Conservation (phyloP, 345 rosid genomes). For the Acer negundo region DNA sequence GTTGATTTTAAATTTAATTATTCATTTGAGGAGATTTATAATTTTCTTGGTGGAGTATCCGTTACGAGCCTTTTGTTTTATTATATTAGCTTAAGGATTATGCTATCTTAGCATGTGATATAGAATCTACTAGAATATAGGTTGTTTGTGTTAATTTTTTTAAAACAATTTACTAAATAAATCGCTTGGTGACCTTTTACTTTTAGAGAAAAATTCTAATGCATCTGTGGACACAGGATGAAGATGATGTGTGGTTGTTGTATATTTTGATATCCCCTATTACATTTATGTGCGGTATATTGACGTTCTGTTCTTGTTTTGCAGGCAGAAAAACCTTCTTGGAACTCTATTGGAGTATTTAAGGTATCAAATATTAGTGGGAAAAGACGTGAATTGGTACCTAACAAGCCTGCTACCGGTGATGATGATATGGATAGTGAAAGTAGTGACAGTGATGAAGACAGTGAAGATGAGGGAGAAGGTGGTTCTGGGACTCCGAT, state of each 20-base stretch:
- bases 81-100: background rate
- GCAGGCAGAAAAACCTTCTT: slow-evolving; percentile 84
- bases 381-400: slow-evolving; percentile 74
- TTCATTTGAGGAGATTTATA: background rate
- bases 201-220: background rate
- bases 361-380: slow-evolving; percentile 79
- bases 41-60: background rate
- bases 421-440: slow-evolving; percentile 61
- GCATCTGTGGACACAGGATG: background rate
- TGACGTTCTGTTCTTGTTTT: slow-evolving; percentile 19
- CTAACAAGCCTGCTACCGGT: slow-evolving; percentile 45
- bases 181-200: background rate
- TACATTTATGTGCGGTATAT: background rate
- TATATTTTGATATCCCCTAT: background rate
- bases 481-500: slow-evolving; percentile 60
- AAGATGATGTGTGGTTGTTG: background rate
- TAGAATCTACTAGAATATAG: background rate
- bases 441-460: slow-evolving; percentile 77
- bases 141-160: background rate
- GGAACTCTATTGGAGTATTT: slow-evolving; percentile 79
- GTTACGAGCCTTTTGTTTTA: background rate
- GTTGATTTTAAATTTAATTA: background rate
- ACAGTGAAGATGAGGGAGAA: slow-evolving; percentile 57
- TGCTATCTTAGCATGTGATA: background rate
- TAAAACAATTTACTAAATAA: background rate